These are phyloP conservation scores for Nyssa sinensis DNA, from an alignment of 148 eudicot species.

Conservation along the genomic window DNA sequence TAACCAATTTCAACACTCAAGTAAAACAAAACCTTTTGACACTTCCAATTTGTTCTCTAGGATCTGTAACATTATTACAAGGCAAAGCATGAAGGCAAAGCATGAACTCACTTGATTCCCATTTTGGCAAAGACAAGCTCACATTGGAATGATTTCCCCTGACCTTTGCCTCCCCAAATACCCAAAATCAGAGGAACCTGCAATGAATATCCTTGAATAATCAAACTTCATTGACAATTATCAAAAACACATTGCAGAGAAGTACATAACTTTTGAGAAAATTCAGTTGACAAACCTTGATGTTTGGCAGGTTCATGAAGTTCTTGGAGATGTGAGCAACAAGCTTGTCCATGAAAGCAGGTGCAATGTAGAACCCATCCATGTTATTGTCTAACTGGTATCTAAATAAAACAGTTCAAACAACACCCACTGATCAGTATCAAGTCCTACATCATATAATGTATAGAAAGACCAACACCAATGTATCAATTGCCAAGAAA, in stretches of 20 bases:
- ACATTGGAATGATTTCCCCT: slow-evolving; percentile 51
- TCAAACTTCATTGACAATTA: neutral
- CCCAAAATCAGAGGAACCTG: slow-evolving; percentile 45
- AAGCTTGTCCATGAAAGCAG: slow-evolving; percentile 51
- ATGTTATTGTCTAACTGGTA: slow-evolving; percentile 33
- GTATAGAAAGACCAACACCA: neutral
- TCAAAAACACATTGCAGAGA: neutral
- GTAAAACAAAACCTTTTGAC: neutral
- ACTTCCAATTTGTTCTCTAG: too few relatives aligned
- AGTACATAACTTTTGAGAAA: neutral
- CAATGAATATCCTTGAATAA: neutral
- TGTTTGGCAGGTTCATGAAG: slow-evolving; percentile 40
- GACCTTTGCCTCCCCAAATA: slow-evolving; percentile 51
- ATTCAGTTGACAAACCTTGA: slow-evolving; percentile 26
- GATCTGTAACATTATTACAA: too few relatives aligned
- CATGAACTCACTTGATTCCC: slow-evolving; percentile 44
- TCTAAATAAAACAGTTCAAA: slow-evolving; percentile 4
- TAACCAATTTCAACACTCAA: neutral
- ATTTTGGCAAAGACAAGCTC: slow-evolving; percentile 46
- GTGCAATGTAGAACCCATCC: slow-evolving; percentile 44
- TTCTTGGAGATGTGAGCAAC: slow-evolving; percentile 43
- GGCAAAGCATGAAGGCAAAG: too few relatives aligned
- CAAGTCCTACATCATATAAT: neutral
- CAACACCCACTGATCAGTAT: neutral
- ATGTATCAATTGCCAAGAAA: neutral